phyloP scores from a whole-genome alignment of 371 early-diverging fungal genomes.

The Rhizomucor miehei region DNA sequence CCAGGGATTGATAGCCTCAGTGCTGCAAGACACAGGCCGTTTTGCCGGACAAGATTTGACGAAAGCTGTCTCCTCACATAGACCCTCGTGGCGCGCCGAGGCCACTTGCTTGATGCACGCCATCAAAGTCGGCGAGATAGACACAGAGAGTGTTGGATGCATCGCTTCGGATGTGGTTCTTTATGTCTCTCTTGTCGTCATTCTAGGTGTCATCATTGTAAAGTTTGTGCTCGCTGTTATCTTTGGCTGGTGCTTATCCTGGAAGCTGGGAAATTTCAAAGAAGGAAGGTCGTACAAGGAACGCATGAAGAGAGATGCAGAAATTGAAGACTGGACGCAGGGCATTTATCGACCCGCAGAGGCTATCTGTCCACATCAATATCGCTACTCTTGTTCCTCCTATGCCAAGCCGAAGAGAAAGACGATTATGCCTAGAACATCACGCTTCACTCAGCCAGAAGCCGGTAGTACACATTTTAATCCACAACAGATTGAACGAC shows the following conservation, averaged over 20 bases:
- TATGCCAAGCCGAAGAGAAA: constrained; percentile 16
- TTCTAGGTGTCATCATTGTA: constrained; percentile 57
- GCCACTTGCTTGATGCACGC: constrained; percentile 63
- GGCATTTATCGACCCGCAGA: constrained; percentile 48
- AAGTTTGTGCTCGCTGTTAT: constrained; percentile 73
- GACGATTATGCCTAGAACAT: constrained; percentile 36
- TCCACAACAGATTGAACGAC: constrained; percentile 5
- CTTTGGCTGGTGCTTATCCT: constrained; percentile 73
- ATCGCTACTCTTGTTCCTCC: constrained; percentile 5
- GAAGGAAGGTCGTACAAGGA: constrained; percentile 50
- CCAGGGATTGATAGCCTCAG: constrained; percentile 30
- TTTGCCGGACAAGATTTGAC: constrained; percentile 45
- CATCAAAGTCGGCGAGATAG: constrained; percentile 77
- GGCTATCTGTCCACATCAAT: constrained; percentile 26
- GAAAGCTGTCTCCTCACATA: constrained; percentile 25
- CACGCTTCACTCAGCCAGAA: constrained; percentile 43
- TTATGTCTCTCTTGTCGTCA: constrained; percentile 50
- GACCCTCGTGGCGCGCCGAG: constrained; percentile 27
- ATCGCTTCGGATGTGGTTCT: constrained; percentile 66
- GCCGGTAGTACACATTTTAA: constrained; percentile 40
- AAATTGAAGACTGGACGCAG: constrained; percentile 62
- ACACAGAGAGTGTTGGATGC: constrained; percentile 68
- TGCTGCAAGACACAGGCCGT: constrained; percentile 12
- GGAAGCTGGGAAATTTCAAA: constrained; percentile 57
- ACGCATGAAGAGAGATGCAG: constrained; percentile 50